These are phyloP conservation scores for Lactarius sp. DNA, from an alignment of 768 basidiomycete species.

Conservation along the genomic window DNA sequence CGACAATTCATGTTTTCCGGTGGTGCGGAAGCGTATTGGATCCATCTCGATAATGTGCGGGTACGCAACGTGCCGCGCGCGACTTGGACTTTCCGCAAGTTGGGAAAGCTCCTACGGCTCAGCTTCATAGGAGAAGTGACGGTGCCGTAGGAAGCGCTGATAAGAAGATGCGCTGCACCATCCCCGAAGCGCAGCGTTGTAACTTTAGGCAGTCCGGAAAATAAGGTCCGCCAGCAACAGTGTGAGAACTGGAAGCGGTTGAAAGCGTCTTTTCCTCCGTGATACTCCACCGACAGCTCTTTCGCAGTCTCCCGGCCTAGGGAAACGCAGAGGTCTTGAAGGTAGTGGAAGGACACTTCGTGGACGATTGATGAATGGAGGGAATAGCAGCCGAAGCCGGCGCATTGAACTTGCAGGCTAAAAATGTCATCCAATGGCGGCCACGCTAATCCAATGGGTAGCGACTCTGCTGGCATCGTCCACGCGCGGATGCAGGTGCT, in stretches of 20 bases:
- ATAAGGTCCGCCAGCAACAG: constrained; percentile 4
- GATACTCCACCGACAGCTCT: constrained; percentile 2
- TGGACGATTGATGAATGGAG: not conserved
- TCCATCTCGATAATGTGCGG: constrained; percentile 1
- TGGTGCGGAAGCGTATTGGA: not conserved
- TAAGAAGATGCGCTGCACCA: constrained; percentile 6
- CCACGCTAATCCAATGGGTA: not conserved
- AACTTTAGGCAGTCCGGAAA: constrained; percentile 1
- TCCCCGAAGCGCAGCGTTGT: constrained; percentile 2
- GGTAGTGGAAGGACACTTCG: constrained; percentile 4
- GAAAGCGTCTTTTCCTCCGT: not conserved
- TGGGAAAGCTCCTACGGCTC: not conserved
- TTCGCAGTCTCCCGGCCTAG: constrained; percentile 7
- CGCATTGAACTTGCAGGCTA: constrained; percentile 1
- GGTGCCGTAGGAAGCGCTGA: constrained; percentile 9
- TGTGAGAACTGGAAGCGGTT: not conserved
- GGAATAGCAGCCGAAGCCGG: not conserved
- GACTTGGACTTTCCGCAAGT: constrained; percentile 3
- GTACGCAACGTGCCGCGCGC: not conserved
- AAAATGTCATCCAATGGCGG: constrained; percentile 4
- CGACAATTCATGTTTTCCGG: not conserved
- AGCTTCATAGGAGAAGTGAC: not conserved
- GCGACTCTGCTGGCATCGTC: not conserved
- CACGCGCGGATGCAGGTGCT: not conserved
- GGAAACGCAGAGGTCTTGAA: constrained; percentile 6